Base-by-base conservation (phyloP, 2,329 filamentous ascomycete species). In the Lithohypha guttulata region DNA sequence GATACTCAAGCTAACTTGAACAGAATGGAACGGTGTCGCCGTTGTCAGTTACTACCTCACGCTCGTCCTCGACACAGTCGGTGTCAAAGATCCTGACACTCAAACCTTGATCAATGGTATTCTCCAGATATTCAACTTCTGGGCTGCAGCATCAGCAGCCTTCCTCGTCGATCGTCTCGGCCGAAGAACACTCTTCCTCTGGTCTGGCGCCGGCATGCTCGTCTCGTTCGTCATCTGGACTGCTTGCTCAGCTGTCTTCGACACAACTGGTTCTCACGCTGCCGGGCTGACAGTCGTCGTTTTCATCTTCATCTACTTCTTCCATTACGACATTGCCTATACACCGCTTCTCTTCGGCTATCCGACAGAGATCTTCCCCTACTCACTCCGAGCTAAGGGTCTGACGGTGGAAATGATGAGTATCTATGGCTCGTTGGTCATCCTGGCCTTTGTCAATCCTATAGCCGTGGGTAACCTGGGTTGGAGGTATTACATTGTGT, bases 1-100 rank as follows among this genome's bases (percentile, higher is more conserved):
- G n/a, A n/a, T n/a, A n/a, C n/a, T n/a, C n/a, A n/a, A n/a, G n/a
- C n/a, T n/a, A n/a, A n/a, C n/a, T n/a, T n/a, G n/a, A n/a, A n/a
- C n/a, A n/a, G n/a, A 76, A 44, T 75, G 69, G 68, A 68, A 62
- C 36, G 72, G 71, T 23, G 73, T 72, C 40, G 57, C 52, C 0
- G 42, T 65, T 0, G 52, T 65, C 10, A 56, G 52, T 1, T 65
- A 65, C 47, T 65, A 63, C 37, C 51, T 65, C 14, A 47, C 51
- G 14, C 45, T 55, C 14, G 55, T 65, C 15, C 53, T 65, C 6
- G 48, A 59, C 27, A 51, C 48, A 1, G 53, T 63, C 10, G 60
- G 61, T 4, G 58, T 64, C 42, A 60, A 53, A 1, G 48, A 57
- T 10, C 42, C 56, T 2, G 50, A 55, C 15, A 53, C 53, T 2